Evolutionary conservation across 1,139 yeast species (phyloP), one percentile per base, ranked within the genome.

Genomic region (Yamadazyma atmosphaerica): DNA sequence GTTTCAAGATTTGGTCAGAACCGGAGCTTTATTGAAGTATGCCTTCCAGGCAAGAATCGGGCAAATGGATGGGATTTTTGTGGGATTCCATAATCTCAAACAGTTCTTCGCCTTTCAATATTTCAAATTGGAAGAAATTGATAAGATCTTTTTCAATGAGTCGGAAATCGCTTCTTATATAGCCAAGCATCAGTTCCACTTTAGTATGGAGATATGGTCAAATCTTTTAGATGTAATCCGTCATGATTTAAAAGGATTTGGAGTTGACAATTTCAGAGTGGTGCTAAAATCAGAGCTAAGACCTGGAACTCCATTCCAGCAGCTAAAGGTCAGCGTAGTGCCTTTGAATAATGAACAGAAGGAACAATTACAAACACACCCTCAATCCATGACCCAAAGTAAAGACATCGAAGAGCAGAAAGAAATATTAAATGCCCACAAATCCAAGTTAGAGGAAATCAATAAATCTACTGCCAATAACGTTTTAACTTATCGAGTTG

Each of bases 21-120:
- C 92, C 1, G 76, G 74, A 1, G 84, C 94, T 0, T 62, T 92
- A 62, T 65, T 92, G 50, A 92, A 92, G 60, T 92, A 90, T 55
- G 76, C 87, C 10, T 71, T 90, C 47, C 98, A 92, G 58, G 98
- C 97, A 0, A 72, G 97, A 45, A 86, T 92, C 34, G 98, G 98
- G 1, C 82, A 86, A 51, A 92, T 92, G 98, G 97, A 90, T 60
- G 98, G 98, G 5, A 88, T 92, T 4, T 89, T 86, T 50, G 72
- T 92, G 17, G 96, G 96, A 0, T 92, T 84, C 57, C 98, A 92
- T 61, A 92, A 89, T 56, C 74, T 89, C 39, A 74, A 79, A 31
- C 70, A 81, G 33, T 78, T 90, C 54, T 86, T 92, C 60, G 98
- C 98, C 3, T 92, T 89, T 61, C 92, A 89, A 58, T 92, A 92